Base-by-base conservation (phyloP, 179 eudicot genomes). In the Silene vulgaris region DNA sequence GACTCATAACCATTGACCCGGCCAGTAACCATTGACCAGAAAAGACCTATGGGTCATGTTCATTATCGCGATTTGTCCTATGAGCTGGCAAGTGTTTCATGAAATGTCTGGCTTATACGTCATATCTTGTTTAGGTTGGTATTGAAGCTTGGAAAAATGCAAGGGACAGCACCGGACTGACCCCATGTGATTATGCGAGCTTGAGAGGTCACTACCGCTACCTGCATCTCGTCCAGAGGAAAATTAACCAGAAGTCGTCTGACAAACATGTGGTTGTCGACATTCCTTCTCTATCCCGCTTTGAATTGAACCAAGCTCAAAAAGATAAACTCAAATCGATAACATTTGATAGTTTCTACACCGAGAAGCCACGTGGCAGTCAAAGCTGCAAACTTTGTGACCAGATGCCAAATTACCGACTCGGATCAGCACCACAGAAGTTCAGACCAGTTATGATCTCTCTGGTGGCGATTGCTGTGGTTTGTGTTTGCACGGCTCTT, bases 401-500 rank as follows among this genome's bases (percentile, higher is more conserved):
- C 7, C 81, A 59, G 76, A 89, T 84, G 57, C 73, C 84, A 63
- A 56, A 72, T 66, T 86, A 82, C 69, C 84, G 87, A 17, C 72
- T 73, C 12, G n/a, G 75, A 29, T 78, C 87, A 79, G 65, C 85
- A 23, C 82, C 90, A 0, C 57, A 89, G 23, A 72, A 84, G 21
- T 88, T 76, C 77, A 86, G 87, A 74, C 97, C 98, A 0, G 88
- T 88, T 16, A 86, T 93, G 90, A 84, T 93, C 26, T 87, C 98
- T 0, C 84, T 93, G 87, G 85, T 93, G 69, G 82, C 92, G 14
- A 85, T 93, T 60, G 97, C 98, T 13, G 95, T 93, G n/a, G 93
- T 91, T 5, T 93, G 98, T 71, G 97, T 93, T 8, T 93, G 98
- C 50, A 91, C 84, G 1, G 96, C 97, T 63, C 77, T 92, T 80